Percentiles rank a stretch among this genome's conserved stretches.
Evolutionary conservation across 495 filamentous ascomycete species (phyloP).

Genomic region (Clohesyomyces aquaticus): DNA sequence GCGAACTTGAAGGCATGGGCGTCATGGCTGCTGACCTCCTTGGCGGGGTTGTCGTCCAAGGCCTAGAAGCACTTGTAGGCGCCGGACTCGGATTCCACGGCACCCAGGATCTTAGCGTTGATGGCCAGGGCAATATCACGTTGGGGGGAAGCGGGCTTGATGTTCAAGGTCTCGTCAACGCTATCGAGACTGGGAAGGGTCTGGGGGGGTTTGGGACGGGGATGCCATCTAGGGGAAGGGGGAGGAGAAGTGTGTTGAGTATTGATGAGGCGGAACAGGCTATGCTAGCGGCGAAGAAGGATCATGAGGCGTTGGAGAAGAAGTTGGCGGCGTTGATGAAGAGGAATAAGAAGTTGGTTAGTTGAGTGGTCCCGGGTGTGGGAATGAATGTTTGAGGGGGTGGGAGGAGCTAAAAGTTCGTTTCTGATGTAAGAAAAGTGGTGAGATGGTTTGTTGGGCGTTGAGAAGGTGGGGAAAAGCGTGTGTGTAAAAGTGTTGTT

Average conservation of each 20-base stretch:
- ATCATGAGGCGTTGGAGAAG: slow-evolving; percentile 72
- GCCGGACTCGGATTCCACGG: slow-evolving; percentile 20
- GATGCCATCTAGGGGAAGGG: slow-evolving; percentile 31
- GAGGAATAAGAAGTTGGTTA: slow-evolving; percentile 56
- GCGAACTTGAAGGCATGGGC: slow-evolving; percentile 35
- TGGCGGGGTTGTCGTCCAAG: slow-evolving; percentile 35
- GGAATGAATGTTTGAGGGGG: slow-evolving; percentile 6
- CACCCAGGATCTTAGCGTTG: slow-evolving; percentile 7
- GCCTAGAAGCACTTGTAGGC: slow-evolving; percentile 36
- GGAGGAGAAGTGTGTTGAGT: slow-evolving; percentile 49
- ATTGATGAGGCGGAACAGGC: slow-evolving; percentile 66
- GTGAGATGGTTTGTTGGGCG: too few relatives aligned
- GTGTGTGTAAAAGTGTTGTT: too few relatives aligned
- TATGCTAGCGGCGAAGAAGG: slow-evolving; percentile 61
- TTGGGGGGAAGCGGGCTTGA: slow-evolving; percentile 10
- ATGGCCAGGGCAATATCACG: slow-evolving; percentile 11
- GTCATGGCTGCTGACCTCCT: slow-evolving; percentile 32
- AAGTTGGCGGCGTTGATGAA: slow-evolving; percentile 62
- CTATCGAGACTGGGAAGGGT: slow-evolving; percentile 7
- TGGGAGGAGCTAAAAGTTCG: not conserved
- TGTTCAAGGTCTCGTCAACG: slow-evolving; percentile 20
- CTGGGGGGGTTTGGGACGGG: slow-evolving; percentile 27
- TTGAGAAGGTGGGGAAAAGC: too few relatives aligned
- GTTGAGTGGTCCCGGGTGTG: too few relatives aligned
- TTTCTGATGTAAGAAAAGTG: too few relatives aligned